Base-by-base conservation (phyloP, 306 rosid species). In the Citrullus amarus region DNA sequence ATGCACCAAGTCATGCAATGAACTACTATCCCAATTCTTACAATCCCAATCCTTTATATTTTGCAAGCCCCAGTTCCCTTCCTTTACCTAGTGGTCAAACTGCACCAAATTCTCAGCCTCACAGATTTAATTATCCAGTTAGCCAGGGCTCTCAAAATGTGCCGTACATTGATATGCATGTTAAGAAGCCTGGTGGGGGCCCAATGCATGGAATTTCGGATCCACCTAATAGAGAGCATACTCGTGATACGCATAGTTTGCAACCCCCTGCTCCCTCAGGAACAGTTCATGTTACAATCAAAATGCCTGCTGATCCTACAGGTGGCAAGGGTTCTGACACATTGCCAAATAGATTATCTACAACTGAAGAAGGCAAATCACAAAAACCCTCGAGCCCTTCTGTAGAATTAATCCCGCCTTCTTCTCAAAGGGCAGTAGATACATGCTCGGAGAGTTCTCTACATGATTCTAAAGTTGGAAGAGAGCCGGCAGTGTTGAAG, bases 71-170 rank as follows among this genome's bases (percentile, higher is more conserved):
- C 53, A 79, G 73, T 82, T 88, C 98, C 70, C 88, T 83, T 79
- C 86, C 97, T 28, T 76, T 90, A 83, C 80, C 96, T 32, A 83
- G 84, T 79, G 84, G 84, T 82, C 93, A 82, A 43, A 78, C 86
- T 72, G 84, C 93, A 75, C 84, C 95, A 28, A 92, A 78, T 83
- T 83, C 94, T 76, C 99, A 93, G 83, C 87, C 86, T 48, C 83
- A 88, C 17, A 77, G 90, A 74, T 89, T 86, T 83, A 89, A 86
- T 80, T 90, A 88, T 87, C 82, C 86, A 51, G 86, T 78, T 74
- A 80, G 70, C 81, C 92, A 90, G 84, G 93, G 87, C 69, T 74
- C 89, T 12, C 97, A 85, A 82, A 87, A 70, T 82, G 84, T 70
- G 15, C 32, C 87, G 14, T 82, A 83, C 78, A 73, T 85, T 81